Base-by-base conservation (phyloP, 2,329 filamentous ascomycete species). In the Anisogramma anomala region DNA sequence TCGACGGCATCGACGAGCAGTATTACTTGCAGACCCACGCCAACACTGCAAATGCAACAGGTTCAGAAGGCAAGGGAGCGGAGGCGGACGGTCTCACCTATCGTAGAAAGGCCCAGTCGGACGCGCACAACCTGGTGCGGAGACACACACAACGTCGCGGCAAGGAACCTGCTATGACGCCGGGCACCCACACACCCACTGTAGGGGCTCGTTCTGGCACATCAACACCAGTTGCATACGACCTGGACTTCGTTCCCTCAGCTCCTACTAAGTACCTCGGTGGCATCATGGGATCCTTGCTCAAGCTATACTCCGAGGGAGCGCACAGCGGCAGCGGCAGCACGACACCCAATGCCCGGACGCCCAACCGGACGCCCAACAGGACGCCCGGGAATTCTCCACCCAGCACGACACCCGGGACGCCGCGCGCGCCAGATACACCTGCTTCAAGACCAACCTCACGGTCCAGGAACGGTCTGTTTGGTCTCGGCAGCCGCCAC, bases 261-360 rank as follows among this genome's bases (percentile, higher is more conserved):
- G 68, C 69, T 31, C 83, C 83, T 4, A 62, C 68, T 17, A 72
- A 79, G 48, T 88, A 84, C 56, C 75, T 79, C 36, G 80, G 79
- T 22, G 83, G 85, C 22, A 74, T 89, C 34, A 64, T 93, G 1
- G 78, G 79, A 2, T 80, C 78, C 0, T 64, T 93, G 0, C 64
- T 91, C 36, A 84, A 79, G 57, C 67, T 87, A 8, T 80, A 84
- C 53, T 20, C 74, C 46, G 65, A 67, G 33, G 55, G 51, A 50
- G 51, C 52, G 43, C 51, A 50, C 45, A 59, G 54, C 45, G 59
- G 54, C 40, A 66, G 63, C 47, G 64, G 60, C 11, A 49, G 55
- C 26, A 68, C 56, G 48, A 71, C 67, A 1, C 66, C 67, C 11
- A 55, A 52, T 5, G 57, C 60, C 23, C 54, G 62, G 36, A 62